These are phyloP conservation scores for Suhomyces bribrorum DNA, from an alignment of 1,139 yeast genomes.

Conservation along the genomic window DNA sequence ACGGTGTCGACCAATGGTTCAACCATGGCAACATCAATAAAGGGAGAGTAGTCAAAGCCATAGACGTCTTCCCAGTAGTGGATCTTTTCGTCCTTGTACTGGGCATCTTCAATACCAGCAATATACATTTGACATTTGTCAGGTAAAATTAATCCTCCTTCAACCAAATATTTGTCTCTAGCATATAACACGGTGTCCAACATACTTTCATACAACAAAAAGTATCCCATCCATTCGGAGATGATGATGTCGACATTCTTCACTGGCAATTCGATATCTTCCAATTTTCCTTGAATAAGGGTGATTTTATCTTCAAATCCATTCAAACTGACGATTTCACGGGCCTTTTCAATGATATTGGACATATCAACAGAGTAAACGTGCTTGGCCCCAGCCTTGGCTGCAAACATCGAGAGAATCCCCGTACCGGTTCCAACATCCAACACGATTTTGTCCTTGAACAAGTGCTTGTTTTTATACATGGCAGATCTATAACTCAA, in stretches of 20 bases:
- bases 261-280: constrained; percentile 84
- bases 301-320: constrained; percentile 90
- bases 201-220: constrained; percentile 94
- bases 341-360: constrained; percentile 91
- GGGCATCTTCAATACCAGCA: constrained; percentile 94
- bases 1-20: constrained; percentile 97
- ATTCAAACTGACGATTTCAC: constrained; percentile 77
- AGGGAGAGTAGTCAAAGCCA: constrained; percentile 88
- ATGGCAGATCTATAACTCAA: constrained; percentile 91
- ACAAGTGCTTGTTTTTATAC: constrained; percentile 82
- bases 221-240: constrained; percentile 99
- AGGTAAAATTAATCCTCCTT: constrained; percentile 92
- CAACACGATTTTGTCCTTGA: constrained; percentile 91
- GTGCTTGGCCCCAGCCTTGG: constrained; percentile 94
- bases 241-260: constrained; percentile 88
- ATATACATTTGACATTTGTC: constrained; percentile 89
- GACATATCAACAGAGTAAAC: constrained; percentile 98
- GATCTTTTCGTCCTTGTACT: constrained; percentile 89
- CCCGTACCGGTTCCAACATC: constrained; percentile 99
- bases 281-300: constrained; percentile 87
- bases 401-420: constrained; percentile 97
- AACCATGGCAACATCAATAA: constrained; percentile 72
- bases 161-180: constrained; percentile 83
- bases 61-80: constrained; percentile 97
- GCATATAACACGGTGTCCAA: constrained; percentile 94